Conservation (phyloP, 352 stramenopile species). For the Globisporangium recalcitrans region DNA sequence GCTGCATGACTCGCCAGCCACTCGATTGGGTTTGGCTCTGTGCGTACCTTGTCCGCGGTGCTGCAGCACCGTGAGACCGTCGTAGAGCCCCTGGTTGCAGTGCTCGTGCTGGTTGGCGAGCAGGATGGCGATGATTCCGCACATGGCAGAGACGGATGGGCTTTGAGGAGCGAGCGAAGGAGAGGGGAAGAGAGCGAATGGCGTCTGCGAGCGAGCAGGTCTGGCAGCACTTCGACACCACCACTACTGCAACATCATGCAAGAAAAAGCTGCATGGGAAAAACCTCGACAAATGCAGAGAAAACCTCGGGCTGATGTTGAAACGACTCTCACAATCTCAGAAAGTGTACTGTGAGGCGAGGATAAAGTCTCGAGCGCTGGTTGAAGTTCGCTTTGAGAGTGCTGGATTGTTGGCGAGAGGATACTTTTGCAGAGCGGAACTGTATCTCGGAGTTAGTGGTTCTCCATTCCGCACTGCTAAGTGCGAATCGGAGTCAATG, state of each 20-base stretch:
- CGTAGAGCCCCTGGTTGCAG: constrained; percentile 94
- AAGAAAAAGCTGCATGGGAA: not conserved
- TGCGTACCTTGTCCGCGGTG: constrained; percentile 93
- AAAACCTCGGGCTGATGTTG: not conserved
- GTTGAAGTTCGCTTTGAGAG: constrained; percentile 1
- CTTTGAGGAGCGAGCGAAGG: not conserved
- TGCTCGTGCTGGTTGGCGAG: constrained; percentile 93
- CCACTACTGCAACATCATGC: constrained; percentile 7
- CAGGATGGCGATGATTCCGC: constrained; percentile 96
- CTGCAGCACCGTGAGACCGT: constrained; percentile 97
- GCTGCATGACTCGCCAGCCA: not conserved
- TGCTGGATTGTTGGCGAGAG: not conserved
- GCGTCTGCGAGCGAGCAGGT: constrained; percentile 1
- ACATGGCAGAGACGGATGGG: constrained; percentile 78
- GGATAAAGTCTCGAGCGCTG: not conserved
- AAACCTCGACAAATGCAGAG: not conserved
- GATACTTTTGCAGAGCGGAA: not conserved
- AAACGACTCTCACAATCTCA: constrained; percentile 6
- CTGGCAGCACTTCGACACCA: constrained; percentile 6
- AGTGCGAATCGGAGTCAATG: not conserved
- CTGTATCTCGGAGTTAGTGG: constrained; percentile 8
- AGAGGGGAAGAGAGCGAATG: constrained; percentile 6
- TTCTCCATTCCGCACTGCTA: not conserved
- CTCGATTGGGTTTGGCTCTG: not conserved
- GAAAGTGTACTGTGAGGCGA: not conserved